phyloP scores from a whole-genome alignment of 139 green algal species.

The Desmodesmus armatus region DNA sequence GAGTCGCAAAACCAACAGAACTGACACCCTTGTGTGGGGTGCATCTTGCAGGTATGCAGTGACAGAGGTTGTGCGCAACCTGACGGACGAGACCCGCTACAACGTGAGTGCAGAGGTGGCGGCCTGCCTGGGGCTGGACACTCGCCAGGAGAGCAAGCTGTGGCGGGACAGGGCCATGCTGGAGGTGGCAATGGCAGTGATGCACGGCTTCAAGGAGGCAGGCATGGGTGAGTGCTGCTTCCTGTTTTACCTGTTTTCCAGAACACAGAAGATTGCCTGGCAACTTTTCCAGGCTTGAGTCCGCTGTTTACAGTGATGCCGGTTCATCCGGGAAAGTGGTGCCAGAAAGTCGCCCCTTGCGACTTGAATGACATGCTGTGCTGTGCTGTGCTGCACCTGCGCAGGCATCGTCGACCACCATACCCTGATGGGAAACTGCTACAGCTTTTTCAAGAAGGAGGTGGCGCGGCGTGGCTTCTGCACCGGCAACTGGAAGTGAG shows the following conservation, averaged over 20 bases:
- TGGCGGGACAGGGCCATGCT: constrained; percentile 60
- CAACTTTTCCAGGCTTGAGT: no score
- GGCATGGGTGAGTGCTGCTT: constrained; percentile 9
- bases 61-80: constrained; percentile 65
- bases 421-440: constrained; percentile 60
- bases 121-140: constrained; percentile 48
- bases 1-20: not conserved
- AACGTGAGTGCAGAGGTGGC: constrained; percentile 58
- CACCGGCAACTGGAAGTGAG: constrained; percentile 69
- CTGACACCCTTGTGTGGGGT: not conserved
- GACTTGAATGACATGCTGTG: no score
- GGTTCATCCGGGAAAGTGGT: no score
- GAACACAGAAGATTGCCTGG: no score
- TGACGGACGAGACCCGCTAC: constrained; percentile 58
- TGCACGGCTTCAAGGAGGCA: constrained; percentile 50
- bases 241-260: no score
- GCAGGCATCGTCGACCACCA: constrained; percentile 65
- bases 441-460: constrained; percentile 57
- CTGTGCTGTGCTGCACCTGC: not conserved
- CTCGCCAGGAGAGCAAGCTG: constrained; percentile 46
- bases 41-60: constrained; percentile 45
- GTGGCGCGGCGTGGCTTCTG: constrained; percentile 52
- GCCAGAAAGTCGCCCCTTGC: no score
- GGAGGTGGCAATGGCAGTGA: constrained; percentile 49
- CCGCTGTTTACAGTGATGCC: no score